Percentiles rank a stretch among this genome's conserved stretches.
Conservation (phyloP, 192 early-diverging fungal genomes). For the Dissophora ornata region DNA sequence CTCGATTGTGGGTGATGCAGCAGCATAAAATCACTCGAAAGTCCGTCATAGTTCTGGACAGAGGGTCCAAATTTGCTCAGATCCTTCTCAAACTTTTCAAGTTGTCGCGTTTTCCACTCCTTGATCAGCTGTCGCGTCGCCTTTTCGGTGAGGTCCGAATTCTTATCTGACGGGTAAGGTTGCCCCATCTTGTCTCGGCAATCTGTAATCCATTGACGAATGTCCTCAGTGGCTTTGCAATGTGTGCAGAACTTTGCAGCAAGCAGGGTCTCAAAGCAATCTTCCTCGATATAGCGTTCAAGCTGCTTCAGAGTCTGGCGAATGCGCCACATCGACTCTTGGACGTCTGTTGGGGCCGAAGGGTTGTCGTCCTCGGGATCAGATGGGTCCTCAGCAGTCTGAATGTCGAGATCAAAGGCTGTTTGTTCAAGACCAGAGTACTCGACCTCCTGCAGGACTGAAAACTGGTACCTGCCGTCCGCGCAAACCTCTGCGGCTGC, state of each 20-base stretch:
- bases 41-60: slow-evolving; percentile 37
- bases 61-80: slow-evolving; percentile 31
- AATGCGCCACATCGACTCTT: slow-evolving; percentile 53
- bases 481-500: slow-evolving; percentile 35
- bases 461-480: slow-evolving; percentile 47
- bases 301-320: slow-evolving; percentile 27
- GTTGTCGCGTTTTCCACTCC: slow-evolving; percentile 29
- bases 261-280: slow-evolving; percentile 51
- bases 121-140: slow-evolving; percentile 24
- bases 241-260: slow-evolving; percentile 50
- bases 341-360: slow-evolving; percentile 23
- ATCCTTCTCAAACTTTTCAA: slow-evolving; percentile 32
- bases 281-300: slow-evolving; percentile 42
- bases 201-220: slow-evolving; percentile 52
- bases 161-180: neutral
- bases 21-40: slow-evolving; percentile 45
- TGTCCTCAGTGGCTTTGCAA: slow-evolving; percentile 54
- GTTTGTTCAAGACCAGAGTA: slow-evolving; percentile 42
- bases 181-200: slow-evolving; percentile 47
- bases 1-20: slow-evolving; percentile 43
- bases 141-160: slow-evolving; percentile 11
- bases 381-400: neutral
- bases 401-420: slow-evolving; percentile 48
- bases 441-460: slow-evolving; percentile 50
- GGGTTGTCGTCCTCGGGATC: slow-evolving; percentile 8